These are phyloP conservation scores for Suhomyces sp. DNA, from an alignment of 805 yeast genomes.

Conservation along the genomic window DNA sequence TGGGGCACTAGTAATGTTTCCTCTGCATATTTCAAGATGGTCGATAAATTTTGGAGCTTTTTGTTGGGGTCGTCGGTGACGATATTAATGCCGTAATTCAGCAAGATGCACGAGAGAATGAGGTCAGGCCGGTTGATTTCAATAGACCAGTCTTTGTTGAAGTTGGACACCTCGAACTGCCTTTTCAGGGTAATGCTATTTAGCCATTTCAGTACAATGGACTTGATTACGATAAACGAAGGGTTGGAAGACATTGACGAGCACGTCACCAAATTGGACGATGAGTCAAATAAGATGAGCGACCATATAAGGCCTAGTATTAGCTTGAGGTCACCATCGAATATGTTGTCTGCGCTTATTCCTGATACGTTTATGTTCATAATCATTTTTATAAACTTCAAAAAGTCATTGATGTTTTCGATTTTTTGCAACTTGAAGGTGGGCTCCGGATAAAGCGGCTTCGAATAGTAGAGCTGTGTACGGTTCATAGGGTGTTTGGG, in stretches of 20 bases:
- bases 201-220: slow-evolving; percentile 49
- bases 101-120: slow-evolving; percentile 40
- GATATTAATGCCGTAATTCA: slow-evolving; percentile 16
- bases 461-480: slow-evolving; percentile 22
- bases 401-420: slow-evolving; percentile 44
- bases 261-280: slow-evolving; percentile 17
- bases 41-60: slow-evolving; percentile 27
- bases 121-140: slow-evolving; percentile 48
- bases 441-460: slow-evolving; percentile 37
- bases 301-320: slow-evolving; percentile 51
- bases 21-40: slow-evolving; percentile 32
- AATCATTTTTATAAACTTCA: slow-evolving; percentile 40
- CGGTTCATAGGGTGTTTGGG: slow-evolving; percentile 13
- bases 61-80: slow-evolving; percentile 10
- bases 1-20: slow-evolving; percentile 47
- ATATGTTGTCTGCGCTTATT: slow-evolving; percentile 49
- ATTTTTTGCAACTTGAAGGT: slow-evolving; percentile 42
- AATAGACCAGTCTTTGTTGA: slow-evolving; percentile 53
- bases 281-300: slow-evolving; percentile 40
- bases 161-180: slow-evolving; percentile 37
- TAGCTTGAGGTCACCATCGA: slow-evolving; percentile 47
- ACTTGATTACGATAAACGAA: slow-evolving; percentile 31
- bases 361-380: slow-evolving; percentile 40
- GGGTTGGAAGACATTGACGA: slow-evolving; percentile 16
- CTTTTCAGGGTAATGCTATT: slow-evolving; percentile 28